Conservation (phyloP, 2,329 filamentous ascomycete genomes). For the Diplodia intermedia region DNA sequence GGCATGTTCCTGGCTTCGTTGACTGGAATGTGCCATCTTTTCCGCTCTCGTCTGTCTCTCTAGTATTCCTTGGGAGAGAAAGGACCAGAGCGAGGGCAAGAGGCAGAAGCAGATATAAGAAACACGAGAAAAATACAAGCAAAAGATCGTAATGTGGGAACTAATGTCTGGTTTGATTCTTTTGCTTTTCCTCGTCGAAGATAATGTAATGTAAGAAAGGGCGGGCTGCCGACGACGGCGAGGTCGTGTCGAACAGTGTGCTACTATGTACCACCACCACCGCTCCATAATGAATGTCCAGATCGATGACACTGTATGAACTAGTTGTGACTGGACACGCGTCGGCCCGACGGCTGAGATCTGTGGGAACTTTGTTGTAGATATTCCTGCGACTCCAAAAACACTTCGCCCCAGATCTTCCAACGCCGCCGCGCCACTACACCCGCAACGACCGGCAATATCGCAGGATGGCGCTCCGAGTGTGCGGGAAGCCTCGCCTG, state of each 20-base stretch:
- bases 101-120: constrained; percentile 15
- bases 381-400: not conserved
- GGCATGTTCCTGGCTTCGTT: constrained; percentile 19
- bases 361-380: not conserved
- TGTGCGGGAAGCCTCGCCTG: not conserved
- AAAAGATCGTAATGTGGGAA: constrained; percentile 28
- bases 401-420: not conserved
- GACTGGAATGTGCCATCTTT: constrained; percentile 1
- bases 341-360: too few species aligned
- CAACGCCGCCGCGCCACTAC: not conserved
- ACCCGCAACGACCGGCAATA: too few species aligned
- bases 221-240: not conserved
- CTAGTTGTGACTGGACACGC: not conserved
- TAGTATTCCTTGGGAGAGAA: not conserved
- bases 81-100: not conserved
- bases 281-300: constrained; percentile 11
- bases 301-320: not conserved
- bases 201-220: constrained; percentile 8
- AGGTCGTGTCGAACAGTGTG: constrained; percentile 15
- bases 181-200: not conserved
- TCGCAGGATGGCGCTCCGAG: not conserved
- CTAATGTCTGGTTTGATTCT: not conserved
- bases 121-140: constrained; percentile 5
- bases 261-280: constrained; percentile 9
- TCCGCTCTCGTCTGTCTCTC: not conserved